Evolutionary conservation across 257 asterid genomes (phyloP).

Genomic region (Fraxinus cuspidata): DNA sequence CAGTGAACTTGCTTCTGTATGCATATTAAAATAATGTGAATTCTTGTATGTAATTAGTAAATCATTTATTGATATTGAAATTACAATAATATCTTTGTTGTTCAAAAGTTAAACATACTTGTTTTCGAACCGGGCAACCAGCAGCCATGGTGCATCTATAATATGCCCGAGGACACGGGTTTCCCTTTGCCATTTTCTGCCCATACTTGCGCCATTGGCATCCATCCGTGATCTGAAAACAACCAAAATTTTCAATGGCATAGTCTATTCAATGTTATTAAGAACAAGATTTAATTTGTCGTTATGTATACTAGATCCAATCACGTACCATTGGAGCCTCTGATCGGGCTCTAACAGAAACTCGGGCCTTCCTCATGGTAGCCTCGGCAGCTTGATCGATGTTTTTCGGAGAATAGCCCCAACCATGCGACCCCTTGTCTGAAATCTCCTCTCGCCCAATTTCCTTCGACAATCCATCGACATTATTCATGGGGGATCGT

Average conservation of each 20-base stretch:
- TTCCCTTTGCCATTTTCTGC: constrained; percentile 96
- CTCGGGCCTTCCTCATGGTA: constrained; percentile 97
- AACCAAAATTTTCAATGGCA: not conserved
- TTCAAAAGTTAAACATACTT: constrained; percentile 43
- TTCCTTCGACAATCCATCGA: constrained; percentile 24
- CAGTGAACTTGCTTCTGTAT: not conserved
- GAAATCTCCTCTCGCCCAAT: constrained; percentile 40
- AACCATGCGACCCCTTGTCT: constrained; percentile 42
- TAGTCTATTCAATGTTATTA: not conserved
- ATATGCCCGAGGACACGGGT: constrained; percentile 96
- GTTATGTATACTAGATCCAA: not conserved
- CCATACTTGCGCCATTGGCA: constrained; percentile 99
- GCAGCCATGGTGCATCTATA: constrained; percentile 97
- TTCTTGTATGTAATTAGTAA: not conserved
- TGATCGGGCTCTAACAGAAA: constrained; percentile 87
- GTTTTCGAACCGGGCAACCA: constrained; percentile 94
- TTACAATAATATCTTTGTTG: not conserved
- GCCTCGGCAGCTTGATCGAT: constrained; percentile 86
- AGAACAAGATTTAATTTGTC: not conserved
- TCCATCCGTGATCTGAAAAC: constrained; percentile 75
- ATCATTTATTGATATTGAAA: not conserved
- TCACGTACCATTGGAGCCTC: constrained; percentile 79
- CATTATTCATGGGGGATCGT: constrained; percentile 33
- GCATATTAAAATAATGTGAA: not conserved
- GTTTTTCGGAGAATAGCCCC: constrained; percentile 36